Percentiles rank a stretch among this genome's conserved stretches.
Conservation (phyloP, 2,329 filamentous ascomycete genomes). For the Colletotrichum sp. region DNA sequence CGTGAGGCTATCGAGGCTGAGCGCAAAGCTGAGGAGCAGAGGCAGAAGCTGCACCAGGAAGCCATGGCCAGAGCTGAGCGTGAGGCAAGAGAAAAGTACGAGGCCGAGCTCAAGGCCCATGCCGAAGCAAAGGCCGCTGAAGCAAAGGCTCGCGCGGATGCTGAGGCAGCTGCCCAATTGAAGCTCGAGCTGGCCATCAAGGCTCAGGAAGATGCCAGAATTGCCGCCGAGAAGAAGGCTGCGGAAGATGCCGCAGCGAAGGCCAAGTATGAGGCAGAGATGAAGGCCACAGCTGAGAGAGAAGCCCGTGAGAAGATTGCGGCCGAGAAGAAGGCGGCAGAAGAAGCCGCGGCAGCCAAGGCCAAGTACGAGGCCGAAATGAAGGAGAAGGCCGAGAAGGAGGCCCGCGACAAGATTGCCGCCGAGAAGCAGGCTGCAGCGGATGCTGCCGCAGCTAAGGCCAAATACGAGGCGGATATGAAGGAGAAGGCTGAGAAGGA, state of each 20-base stretch:
- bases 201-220: slow-evolving; percentile 42
- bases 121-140: slow-evolving; percentile 45
- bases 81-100: slow-evolving; percentile 41
- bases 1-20: slow-evolving; percentile 50
- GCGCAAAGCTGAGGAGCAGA: slow-evolving; percentile 51
- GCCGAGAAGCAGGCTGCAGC: slow-evolving; percentile 34
- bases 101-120: slow-evolving; percentile 47
- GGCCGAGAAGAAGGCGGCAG: slow-evolving; percentile 32
- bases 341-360: slow-evolving; percentile 27
- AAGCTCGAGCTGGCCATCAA: slow-evolving; percentile 34
- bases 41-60: slow-evolving; percentile 39
- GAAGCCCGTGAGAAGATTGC: slow-evolving; percentile 30
- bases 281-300: slow-evolving; percentile 41
- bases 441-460: slow-evolving; percentile 28
- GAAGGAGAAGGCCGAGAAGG: slow-evolving; percentile 41
- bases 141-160: slow-evolving; percentile 43
- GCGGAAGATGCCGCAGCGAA: slow-evolving; percentile 36
- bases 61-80: slow-evolving; percentile 33
- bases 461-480: slow-evolving; percentile 26
- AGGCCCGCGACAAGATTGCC: slow-evolving; percentile 29
- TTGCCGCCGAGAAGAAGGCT: slow-evolving; percentile 44
- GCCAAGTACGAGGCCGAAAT: slow-evolving; percentile 27
- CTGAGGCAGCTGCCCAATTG: slow-evolving; percentile 42
- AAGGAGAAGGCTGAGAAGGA: slow-evolving; percentile 41
- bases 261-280: slow-evolving; percentile 31